These are phyloP conservation scores for Diplotaxis tenuifolia DNA, from an alignment of 345 rosid genomes.

Conservation along the genomic window DNA sequence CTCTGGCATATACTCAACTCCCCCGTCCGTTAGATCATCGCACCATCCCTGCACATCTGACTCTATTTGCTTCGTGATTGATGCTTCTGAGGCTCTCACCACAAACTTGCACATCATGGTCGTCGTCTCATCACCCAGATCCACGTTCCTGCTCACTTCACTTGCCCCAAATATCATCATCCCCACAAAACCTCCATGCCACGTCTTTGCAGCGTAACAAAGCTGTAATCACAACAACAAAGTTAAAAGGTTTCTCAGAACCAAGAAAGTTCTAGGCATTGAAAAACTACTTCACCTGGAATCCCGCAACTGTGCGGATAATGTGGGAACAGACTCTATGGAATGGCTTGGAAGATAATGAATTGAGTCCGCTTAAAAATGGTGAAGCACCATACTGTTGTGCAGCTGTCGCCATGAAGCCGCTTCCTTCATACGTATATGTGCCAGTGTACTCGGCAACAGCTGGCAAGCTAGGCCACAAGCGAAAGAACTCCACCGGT, in stretches of 20 bases:
- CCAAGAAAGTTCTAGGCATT: neutral
- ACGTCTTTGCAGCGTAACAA: conserved; percentile 95
- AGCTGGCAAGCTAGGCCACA: conserved; percentile 98
- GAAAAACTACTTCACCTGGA: conserved; percentile 58
- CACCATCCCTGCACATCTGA: conserved; percentile 94
- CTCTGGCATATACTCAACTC: conserved; percentile 95
- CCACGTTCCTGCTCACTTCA: conserved; percentile 98
- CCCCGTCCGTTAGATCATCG: conserved; percentile 92
- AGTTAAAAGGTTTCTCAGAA: conserved; percentile 15
- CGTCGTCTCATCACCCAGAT: conserved; percentile 92
- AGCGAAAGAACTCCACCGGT: conserved; percentile 94
- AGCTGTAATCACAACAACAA: conserved; percentile 47
- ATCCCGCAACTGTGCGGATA: conserved; percentile 93
- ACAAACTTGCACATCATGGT: conserved; percentile 98
- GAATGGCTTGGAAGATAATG: conserved; percentile 87
- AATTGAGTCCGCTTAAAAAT: conserved; percentile 83
- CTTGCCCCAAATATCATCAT: conserved; percentile 98
- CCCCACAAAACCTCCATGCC: conserved; percentile 94
- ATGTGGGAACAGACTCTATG: conserved; percentile 92
- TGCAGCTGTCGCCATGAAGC: conserved; percentile 98
- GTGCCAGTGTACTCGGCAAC: conserved; percentile 85
- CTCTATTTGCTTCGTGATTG: conserved; percentile 87
- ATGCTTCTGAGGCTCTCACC: conserved; percentile 92
- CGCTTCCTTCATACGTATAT: conserved; percentile 89
- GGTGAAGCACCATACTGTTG: conserved; percentile 97